Evolutionary conservation across 352 stramenopile species (phyloP).

Genomic region (Poterioochromonas sp.): DNA sequence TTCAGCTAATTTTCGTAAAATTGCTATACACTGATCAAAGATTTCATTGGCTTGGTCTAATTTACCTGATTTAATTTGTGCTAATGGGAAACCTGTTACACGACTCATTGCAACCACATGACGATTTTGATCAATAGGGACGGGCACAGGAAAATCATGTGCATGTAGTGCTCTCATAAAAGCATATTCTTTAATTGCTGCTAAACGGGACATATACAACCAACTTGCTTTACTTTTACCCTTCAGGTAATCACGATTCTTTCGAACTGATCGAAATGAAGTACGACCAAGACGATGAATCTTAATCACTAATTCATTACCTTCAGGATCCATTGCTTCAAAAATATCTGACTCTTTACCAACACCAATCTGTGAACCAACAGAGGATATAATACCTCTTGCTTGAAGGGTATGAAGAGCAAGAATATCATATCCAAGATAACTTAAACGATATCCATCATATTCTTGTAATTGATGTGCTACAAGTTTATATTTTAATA

Average conservation of each 20-base stretch:
- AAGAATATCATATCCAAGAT: conserved; percentile 98
- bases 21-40: conserved; percentile 87
- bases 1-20: conserved; percentile 88
- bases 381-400: conserved; percentile 71
- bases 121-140: conserved; percentile 91
- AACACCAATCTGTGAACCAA: conserved; percentile 88
- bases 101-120: conserved; percentile 95
- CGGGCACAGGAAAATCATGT: conserved; percentile 91
- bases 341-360: conserved; percentile 99
- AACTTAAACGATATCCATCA: conserved; percentile 86
- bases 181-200: conserved; percentile 93
- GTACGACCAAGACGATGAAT: conserved; percentile 98
- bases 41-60: conserved; percentile 60
- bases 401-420: conserved; percentile 88
- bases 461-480: conserved; percentile 83
- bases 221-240: conserved; percentile 81
- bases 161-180: conserved; percentile 96
- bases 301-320: conserved; percentile 95
- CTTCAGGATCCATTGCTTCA: conserved; percentile 66
- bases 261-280: conserved; percentile 45
- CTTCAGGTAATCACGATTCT: conserved; percentile 96
- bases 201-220: conserved; percentile 98
- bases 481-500: conserved; percentile 96
- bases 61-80: conserved; percentile 74
- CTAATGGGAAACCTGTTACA: conserved; percentile 85